Evolutionary conservation across 306 rosid genomes (phyloP).

Genomic region (Arachis hypogaea): DNA sequence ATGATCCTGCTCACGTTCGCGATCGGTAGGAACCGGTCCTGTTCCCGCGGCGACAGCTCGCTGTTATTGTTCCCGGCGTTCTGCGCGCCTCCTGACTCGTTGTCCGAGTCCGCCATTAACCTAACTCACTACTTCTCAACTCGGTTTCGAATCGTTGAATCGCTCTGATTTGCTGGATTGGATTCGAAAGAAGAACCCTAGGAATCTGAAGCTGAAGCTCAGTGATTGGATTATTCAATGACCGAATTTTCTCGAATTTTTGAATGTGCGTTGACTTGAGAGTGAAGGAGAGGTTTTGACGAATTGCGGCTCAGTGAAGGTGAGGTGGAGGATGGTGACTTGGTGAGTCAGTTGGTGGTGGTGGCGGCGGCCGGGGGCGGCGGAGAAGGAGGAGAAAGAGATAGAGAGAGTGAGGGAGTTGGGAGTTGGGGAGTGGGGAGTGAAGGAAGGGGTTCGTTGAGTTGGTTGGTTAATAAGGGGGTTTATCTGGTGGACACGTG

Average conservation of each 20-base stretch:
- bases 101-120: slow-evolving; percentile 84
- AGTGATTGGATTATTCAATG: not conserved
- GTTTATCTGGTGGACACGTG: slow-evolving; percentile 52
- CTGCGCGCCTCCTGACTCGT: slow-evolving; percentile 72
- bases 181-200: not conserved
- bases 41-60: slow-evolving; percentile 75
- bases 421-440: slow-evolving; percentile 40
- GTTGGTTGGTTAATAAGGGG: slow-evolving; percentile 49
- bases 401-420: slow-evolving; percentile 37
- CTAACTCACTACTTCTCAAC: not conserved
- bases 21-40: slow-evolving; percentile 81
- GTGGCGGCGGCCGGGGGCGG: slow-evolving; percentile 16
- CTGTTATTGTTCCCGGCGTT: slow-evolving; percentile 42
- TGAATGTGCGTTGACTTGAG: slow-evolving; percentile 14
- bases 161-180: not conserved
- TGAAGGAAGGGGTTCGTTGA: not conserved
- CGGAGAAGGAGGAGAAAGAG: not conserved
- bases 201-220: not conserved
- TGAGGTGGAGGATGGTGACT: too few species aligned
- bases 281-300: slow-evolving; percentile 2
- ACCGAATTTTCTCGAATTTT: not conserved
- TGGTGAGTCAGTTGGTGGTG: not conserved
- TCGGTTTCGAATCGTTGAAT: not conserved
- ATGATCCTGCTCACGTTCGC: slow-evolving; percentile 93
- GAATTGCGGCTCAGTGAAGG: not conserved